Evolutionary conservation across 139 green algal genomes (phyloP), one percentile per base, ranked within the genome.

Genomic region (Volvox reticuliferus): DNA sequence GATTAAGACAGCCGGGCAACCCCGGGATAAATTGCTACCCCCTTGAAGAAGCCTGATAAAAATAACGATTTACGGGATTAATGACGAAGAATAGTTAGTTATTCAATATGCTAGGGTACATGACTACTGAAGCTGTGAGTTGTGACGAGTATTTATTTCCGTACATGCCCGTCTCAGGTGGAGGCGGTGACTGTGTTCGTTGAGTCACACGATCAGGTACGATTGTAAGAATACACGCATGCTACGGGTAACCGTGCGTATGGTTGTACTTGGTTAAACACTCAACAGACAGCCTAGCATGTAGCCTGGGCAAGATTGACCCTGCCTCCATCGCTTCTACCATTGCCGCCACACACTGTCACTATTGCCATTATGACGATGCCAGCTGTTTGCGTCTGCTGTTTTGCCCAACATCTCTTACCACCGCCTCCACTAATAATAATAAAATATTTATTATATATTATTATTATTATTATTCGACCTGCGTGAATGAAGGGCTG

Each of bases 401-500:
- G 21, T 73, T 28, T 28, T 28, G 5, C 65, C 21, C 12, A 5
- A 9, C 6, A 24, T 73, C 12, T 9, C 65, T 26, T 28, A 73
- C 12, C 24, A 2, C 65, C 65, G 5, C 65, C 65, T 28, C 24
- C 65, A 73, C 65, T n/a, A n/a, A n/a, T n/a, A n/a, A n/a, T n/a
- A n/a, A n/a, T n/a, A n/a, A n/a, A n/a, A n/a, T n/a, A n/a, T n/a
- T n/a, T n/a, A n/a, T n/a, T n/a, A n/a, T n/a, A n/a, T n/a, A n/a
- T n/a, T n/a, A n/a, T n/a, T n/a, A n/a, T n/a, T 73, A 2, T 28
- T 12, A 12, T 12, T 12, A 24, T 24, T 2, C 65, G 21, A 5
- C 65, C 65, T 28, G 65, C 24, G 35, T 35, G 26, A 33, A 33
- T 35, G 28, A 86, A 93, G 79, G 90, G 90, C 68, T 93, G 90